Evolutionary conservation across 257 asterid species (phyloP), one percentile per base, ranked within the genome.

Genomic region (Parsonsia alboflavescens): DNA sequence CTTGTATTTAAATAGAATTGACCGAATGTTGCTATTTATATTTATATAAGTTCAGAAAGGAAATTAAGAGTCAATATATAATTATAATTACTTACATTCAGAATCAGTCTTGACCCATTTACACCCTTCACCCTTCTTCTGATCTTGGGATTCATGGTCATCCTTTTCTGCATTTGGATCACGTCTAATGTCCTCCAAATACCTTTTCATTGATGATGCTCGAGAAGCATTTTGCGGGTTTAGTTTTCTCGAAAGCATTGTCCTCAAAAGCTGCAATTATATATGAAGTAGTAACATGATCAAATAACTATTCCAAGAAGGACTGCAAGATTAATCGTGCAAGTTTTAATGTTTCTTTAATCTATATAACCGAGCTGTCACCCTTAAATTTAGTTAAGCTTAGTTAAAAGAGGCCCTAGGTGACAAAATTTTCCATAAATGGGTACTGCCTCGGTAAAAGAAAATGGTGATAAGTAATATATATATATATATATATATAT

Each of bases 41-140:
- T n/a, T n/a, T n/a, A n/a, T n/a, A n/a, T n/a, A n/a, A n/a, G n/a
- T n/a, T n/a, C n/a, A n/a, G n/a, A n/a, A n/a, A n/a, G n/a, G n/a
- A n/a, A n/a, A n/a, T n/a, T n/a, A n/a, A n/a, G n/a, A n/a, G n/a
- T n/a, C n/a, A n/a, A 33, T 33, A 33, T 33, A 33, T 33, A 33
- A 33, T 3, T 33, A 33, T 33, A 33, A 33, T 61, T 28, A 80
- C 97, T 85, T 76, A 93, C 98, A 93, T 33, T 93, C 97, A 48
- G 96, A 88, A 81, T 93, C 96, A 5, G 96, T 91, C 79, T 87
- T 93, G 74, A 84, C 96, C 97, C 98, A 93, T 85, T 87, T 91
- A 28, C 89, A 85, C 19, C 84, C 88, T 64, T 76, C 88, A 4
- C 59, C 73, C 33, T 57, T 74, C 21, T 79, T 54, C 26, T 1